Evolutionary conservation across 352 stramenopile species (phyloP).

Genomic region (Elongisporangium anandrum): DNA sequence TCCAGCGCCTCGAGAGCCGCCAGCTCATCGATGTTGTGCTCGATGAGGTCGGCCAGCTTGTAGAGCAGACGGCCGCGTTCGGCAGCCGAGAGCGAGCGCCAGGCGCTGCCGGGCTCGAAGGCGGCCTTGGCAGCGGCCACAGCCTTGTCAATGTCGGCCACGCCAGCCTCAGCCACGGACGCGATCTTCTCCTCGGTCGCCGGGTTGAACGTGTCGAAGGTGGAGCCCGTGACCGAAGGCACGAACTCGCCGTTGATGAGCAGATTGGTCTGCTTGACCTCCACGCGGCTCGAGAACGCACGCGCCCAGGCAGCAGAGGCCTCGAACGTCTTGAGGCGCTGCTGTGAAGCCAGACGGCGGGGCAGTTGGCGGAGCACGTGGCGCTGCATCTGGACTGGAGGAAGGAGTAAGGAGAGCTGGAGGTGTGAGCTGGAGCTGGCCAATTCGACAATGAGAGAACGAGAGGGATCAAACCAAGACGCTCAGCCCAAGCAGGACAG

Average conservation of each 20-base stretch:
- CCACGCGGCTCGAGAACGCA: constrained; percentile 29
- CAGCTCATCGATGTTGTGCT: constrained; percentile 58
- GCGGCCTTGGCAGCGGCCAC: constrained; percentile 60
- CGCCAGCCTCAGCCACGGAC: constrained; percentile 49
- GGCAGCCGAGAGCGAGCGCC: constrained; percentile 44
- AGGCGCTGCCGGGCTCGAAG: constrained; percentile 56
- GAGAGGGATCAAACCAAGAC: too few relatives aligned
- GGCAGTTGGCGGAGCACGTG: constrained; percentile 42
- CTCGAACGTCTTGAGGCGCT: constrained; percentile 6
- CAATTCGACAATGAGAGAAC: too few relatives aligned
- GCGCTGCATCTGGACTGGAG: constrained; percentile 28
- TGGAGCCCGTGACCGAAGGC: constrained; percentile 50
- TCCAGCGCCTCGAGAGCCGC: constrained; percentile 89
- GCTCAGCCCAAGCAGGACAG: too few relatives aligned
- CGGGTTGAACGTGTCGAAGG: constrained; percentile 81
- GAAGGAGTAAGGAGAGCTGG: too few relatives aligned
- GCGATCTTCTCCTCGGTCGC: constrained; percentile 78
- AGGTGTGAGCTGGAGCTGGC: too few relatives aligned
- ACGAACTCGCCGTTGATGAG: constrained; percentile 88
- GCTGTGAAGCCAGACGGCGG: constrained; percentile 13
- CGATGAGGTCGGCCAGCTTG: constrained; percentile 41
- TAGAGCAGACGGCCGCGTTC: constrained; percentile 34
- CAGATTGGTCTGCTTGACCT: constrained; percentile 68
- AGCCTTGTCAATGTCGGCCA: constrained; percentile 68
- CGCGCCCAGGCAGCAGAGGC: constrained; percentile 18